These are phyloP conservation scores for Mycena amicta DNA, from an alignment of 768 basidiomycete species.

Conservation along the genomic window DNA sequence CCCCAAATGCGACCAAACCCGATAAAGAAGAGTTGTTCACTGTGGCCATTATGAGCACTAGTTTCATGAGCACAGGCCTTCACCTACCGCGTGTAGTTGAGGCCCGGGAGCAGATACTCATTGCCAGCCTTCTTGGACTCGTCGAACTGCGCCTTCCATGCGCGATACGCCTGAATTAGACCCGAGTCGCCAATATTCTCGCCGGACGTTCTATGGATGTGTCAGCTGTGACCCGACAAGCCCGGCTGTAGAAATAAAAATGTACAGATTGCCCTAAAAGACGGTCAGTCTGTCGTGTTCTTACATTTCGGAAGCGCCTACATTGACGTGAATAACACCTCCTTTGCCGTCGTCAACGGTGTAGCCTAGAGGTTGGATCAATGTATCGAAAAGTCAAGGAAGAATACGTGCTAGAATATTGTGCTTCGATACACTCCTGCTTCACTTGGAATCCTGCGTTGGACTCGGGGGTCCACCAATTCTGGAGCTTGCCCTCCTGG, in stretches of 20 bases:
- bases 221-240: no score
- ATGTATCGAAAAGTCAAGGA: no score
- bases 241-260: neutral
- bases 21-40: slow-evolving; percentile 94
- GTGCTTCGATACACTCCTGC: slow-evolving; percentile 87
- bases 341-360: slow-evolving; percentile 86
- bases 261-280: slow-evolving; percentile 73
- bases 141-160: slow-evolving; percentile 83
- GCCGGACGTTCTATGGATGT: slow-evolving; percentile 75
- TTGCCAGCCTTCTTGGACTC: slow-evolving; percentile 57
- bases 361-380: slow-evolving; percentile 67
- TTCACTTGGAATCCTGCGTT: slow-evolving; percentile 80
- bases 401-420: slow-evolving; percentile 70
- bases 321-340: slow-evolving; percentile 82
- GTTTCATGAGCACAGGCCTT: no score
- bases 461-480: slow-evolving; percentile 94
- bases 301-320: slow-evolving; percentile 33
- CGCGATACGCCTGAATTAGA: slow-evolving; percentile 83
- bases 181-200: slow-evolving; percentile 91
- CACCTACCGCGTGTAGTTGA: slow-evolving; percentile 67
- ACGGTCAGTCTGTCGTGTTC: slow-evolving; percentile 4
- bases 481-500: slow-evolving; percentile 79
- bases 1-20: slow-evolving; percentile 90
- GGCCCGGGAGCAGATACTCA: slow-evolving; percentile 81
- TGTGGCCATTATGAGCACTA: slow-evolving; percentile 32